phyloP scores from a whole-genome alignment of 1,139 yeast genomes.

The Yamadazyma kanchanaburiensis region DNA sequence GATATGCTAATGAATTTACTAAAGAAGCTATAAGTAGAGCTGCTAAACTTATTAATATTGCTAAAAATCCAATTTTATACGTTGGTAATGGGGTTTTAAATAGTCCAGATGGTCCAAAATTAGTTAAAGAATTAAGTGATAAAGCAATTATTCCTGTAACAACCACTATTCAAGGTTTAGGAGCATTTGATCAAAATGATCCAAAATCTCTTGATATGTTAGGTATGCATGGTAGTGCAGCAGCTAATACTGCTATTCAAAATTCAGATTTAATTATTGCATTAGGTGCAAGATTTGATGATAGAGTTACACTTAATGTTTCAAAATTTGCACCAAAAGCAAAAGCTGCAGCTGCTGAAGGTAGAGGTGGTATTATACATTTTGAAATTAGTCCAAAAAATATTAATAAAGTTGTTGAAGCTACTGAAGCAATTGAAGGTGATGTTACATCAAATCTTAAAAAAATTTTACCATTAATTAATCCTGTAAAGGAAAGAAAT shows the following conservation, averaged over 20 bases:
- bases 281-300: constrained; percentile 96
- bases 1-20: constrained; percentile 74
- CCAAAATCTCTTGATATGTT: constrained; percentile 90
- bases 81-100: constrained; percentile 91
- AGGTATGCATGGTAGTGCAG: constrained; percentile 98
- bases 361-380: constrained; percentile 93
- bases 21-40: constrained; percentile 72
- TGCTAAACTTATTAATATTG: constrained; percentile 72
- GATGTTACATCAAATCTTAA: constrained; percentile 81
- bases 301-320: constrained; percentile 90
- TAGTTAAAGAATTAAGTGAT: constrained; percentile 80
- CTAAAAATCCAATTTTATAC: constrained; percentile 84
- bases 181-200: constrained; percentile 91
- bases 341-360: constrained; percentile 79
- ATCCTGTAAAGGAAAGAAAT: constrained; percentile 58
- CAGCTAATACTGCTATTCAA: constrained; percentile 93
- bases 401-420: constrained; percentile 95
- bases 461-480: constrained; percentile 66
- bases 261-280: constrained; percentile 91
- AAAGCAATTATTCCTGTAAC: constrained; percentile 94
- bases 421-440: constrained; percentile 96
- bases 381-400: constrained; percentile 95
- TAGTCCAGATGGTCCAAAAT: constrained; percentile 74
- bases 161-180: constrained; percentile 90
- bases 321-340: constrained; percentile 93